Evolutionary conservation across 2,329 filamentous ascomycete genomes (phyloP).

Genomic region (Stemphylium lycopersici): DNA sequence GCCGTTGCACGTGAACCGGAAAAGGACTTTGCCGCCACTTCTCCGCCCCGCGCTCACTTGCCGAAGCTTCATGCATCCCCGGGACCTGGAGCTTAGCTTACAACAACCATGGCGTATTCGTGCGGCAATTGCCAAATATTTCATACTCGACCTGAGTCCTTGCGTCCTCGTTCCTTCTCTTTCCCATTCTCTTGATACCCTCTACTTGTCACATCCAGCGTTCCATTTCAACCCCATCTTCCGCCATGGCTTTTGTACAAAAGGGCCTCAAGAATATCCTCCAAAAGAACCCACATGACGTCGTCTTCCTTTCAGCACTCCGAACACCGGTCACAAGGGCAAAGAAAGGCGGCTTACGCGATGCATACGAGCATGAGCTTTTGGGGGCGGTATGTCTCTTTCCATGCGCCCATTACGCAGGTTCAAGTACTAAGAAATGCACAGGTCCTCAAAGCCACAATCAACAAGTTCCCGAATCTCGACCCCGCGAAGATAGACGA

Average conservation of each 20-base stretch:
- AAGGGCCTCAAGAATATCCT: slow-evolving; percentile 78
- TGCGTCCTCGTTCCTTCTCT: background rate
- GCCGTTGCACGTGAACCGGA: slow-evolving; percentile 27
- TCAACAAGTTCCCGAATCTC: slow-evolving; percentile 74
- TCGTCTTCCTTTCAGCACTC: slow-evolving; percentile 88
- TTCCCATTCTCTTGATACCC: slow-evolving; percentile 8
- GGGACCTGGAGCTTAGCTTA: slow-evolving; percentile 34
- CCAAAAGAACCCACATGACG: slow-evolving; percentile 77
- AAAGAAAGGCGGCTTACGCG: slow-evolving; percentile 82
- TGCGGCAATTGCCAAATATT: slow-evolving; percentile 15
- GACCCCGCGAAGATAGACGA: slow-evolving; percentile 75
- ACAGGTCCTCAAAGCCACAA: slow-evolving; percentile 67
- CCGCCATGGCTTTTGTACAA: slow-evolving; percentile 53
- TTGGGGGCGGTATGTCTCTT: slow-evolving; percentile 63
- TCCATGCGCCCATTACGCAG: slow-evolving; percentile 48
- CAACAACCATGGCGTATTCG: slow-evolving; percentile 29
- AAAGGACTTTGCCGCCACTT: slow-evolving; percentile 34
- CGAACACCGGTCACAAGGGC: slow-evolving; percentile 86
- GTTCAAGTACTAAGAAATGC: slow-evolving; percentile 4
- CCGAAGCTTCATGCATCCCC: slow-evolving; percentile 39
- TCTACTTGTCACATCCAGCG: slow-evolving; percentile 15
- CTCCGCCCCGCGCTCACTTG: slow-evolving; percentile 41
- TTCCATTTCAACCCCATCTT: slow-evolving; percentile 10
- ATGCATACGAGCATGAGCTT: slow-evolving; percentile 89
- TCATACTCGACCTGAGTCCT: slow-evolving; percentile 2